Base-by-base conservation (phyloP, 2,329 filamentous ascomycete species). In the Cladophialophora yegresii region DNA sequence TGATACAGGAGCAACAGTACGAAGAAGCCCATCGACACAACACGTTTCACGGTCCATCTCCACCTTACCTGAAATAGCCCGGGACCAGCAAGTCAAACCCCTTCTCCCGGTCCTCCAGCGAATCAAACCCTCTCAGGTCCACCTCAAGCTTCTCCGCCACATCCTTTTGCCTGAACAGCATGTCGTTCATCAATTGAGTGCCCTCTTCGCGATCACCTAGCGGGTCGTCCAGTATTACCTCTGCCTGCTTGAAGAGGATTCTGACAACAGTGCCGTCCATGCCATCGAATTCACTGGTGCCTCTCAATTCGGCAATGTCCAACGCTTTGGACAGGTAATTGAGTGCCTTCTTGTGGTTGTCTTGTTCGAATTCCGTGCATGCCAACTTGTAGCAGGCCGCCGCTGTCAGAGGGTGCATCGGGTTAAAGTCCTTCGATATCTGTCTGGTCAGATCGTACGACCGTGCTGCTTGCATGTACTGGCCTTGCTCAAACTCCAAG, bases 341-440 rank as follows among this genome's bases (percentile, higher is more conserved):
- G 20, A 36, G 40, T 16, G 61, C 36, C 57, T 61, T 61, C 28
- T 45, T 56, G 56, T 60, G 56, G 32, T 64, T 22, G 26, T 61
- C 61, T 33, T 54, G 43, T 20, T 54, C 61, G 20, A 64, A 61
- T 36, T 64, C 61, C 10, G 30, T 30, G 57, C 47, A 53, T 13
- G 56, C 61, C 28, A 64, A 36, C 57, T 60, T 61, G 61, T 64
- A 64, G 40, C 43, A 61, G 4, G 61, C 56, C 6, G 61, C 61
- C 12, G 61, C 61, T 10, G 55, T 49, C 28, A 64, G 56, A 4
- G 61, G 61, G 43, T 64, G 61, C 47, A 54, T 54, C 40, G 56
- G 56, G 32, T 45, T 64, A 20, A 53, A 32, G 32, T 60, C 36
- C 28, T 45, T 58, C n/a, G 40, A 33, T 43, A 60, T 64, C 28